Base-by-base conservation (phyloP, 495 filamentous ascomycete species). In the Polyplosphaeria fusca region DNA sequence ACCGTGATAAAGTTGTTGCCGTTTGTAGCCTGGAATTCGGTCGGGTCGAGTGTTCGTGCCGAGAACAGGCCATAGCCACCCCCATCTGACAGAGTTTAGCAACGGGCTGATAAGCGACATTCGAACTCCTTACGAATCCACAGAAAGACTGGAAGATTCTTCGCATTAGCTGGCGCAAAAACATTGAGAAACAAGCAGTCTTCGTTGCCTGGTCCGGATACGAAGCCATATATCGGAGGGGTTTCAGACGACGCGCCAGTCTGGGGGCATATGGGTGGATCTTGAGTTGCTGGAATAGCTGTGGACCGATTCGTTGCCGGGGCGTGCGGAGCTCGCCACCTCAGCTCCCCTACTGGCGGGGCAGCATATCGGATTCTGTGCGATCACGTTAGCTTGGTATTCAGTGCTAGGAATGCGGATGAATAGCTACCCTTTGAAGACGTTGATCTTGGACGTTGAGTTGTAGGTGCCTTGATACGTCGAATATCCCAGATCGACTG, bases 121-220 rank as follows among this genome's bases (percentile, higher is more conserved):
- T 14, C 12, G 7, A 5, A 4, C 14, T 16, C 13, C 76, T 74
- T 74, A 67, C 80, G 70, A 66, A 70, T 66, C 65, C 66, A 70
- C 20, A 70, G 60, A 45, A 70, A 60, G 12, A 68, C 67, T 1
- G 67, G 67, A 7, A 79, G 61, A 42, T 70, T 68, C 19, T 63
- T 68, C 1, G 72, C 73, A 26, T 71, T 69, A 3, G 69, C 62
- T 1, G 74, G 71, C 11, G 71, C 62, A 56, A 71, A 74, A 3
- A 79, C 73, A 55, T 77, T 76, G 22, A 79, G 64, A 57, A 72
- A 79, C n/a, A 79, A 69, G 39, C 78, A 81, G 58, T 81, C 78
- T 63, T 81, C 78, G 41, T 71, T 66, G 0, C 74, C 75, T 37
- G 49, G 52, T 11, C 40, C 61, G 26, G 57, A 59, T 1, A 38